Percentiles rank a stretch among this genome's conserved stretches.
Conservation (phyloP, 495 filamentous ascomycete genomes). For the Tuber indicum region DNA sequence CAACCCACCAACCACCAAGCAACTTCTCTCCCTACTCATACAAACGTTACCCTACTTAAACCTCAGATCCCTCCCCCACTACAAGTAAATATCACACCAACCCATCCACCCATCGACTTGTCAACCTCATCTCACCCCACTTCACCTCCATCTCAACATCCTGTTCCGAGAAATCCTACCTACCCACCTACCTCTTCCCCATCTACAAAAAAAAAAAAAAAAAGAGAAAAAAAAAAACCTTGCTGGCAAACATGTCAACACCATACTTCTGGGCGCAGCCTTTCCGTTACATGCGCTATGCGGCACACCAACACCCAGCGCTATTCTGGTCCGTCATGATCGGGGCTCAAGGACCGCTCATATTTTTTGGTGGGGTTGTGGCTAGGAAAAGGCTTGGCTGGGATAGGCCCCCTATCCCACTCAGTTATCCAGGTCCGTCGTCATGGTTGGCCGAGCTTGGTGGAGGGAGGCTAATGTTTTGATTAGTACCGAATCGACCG, state of each 20-base stretch:
- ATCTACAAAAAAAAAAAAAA: neutral
- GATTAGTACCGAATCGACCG: constrained; percentile 66
- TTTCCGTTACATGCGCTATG: constrained; percentile 76
- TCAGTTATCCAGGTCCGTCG: constrained; percentile 83
- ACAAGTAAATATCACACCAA: neutral
- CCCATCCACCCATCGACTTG: neutral
- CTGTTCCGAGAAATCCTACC: neutral
- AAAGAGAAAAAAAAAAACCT: neutral
- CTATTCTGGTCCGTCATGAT: constrained; percentile 77
- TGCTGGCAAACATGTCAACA: constrained; percentile 24
- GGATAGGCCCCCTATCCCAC: constrained; percentile 62
- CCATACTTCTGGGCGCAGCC: constrained; percentile 80
- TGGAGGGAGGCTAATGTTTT: constrained; percentile 27
- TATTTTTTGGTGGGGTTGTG: constrained; percentile 61
- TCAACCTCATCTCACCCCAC: constrained; percentile 5
- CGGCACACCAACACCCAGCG: constrained; percentile 75
- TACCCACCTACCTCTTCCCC: neutral
- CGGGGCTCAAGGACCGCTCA: constrained; percentile 63
- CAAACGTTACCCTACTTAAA: constrained; percentile 13
- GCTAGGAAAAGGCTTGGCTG: constrained; percentile 64
- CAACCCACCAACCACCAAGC: neutral
- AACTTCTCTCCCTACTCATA: neutral
- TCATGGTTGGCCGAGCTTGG: constrained; percentile 10
- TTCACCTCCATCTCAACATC: neutral
- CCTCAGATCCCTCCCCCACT: neutral